phyloP scores from a whole-genome alignment of 164 flowering plant species.

The Sextonia rubra region DNA sequence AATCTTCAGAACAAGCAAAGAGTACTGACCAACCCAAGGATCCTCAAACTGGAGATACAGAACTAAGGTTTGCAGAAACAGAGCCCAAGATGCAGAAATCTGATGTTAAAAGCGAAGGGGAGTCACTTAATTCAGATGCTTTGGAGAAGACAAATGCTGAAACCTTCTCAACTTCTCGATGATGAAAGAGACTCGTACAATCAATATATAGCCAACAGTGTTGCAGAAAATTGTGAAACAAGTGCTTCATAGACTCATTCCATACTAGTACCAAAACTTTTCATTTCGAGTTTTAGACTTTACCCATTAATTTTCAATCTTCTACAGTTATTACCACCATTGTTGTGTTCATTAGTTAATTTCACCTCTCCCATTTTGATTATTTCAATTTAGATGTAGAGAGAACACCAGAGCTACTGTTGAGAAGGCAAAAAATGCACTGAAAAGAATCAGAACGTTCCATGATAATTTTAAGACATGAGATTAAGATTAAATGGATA shows the following conservation, averaged over 20 bases:
- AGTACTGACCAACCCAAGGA: neutral
- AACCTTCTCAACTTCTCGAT: constrained; percentile 8
- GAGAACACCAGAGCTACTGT: neutral
- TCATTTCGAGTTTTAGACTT: neutral
- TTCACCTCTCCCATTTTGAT: neutral
- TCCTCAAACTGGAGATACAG: neutral
- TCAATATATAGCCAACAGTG: neutral
- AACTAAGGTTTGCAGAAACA: constrained; percentile 6
- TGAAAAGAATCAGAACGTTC: neutral
- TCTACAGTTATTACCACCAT: neutral
- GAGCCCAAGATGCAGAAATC: neutral
- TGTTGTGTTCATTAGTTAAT: neutral
- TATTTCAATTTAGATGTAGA: neutral
- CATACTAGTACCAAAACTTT: neutral
- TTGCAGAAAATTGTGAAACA: neutral
- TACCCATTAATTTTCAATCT: neutral
- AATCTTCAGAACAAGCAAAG: neutral
- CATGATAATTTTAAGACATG: neutral
- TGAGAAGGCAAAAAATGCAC: neutral
- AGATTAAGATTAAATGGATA: neutral
- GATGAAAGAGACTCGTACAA: neutral
- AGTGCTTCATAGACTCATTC: neutral
- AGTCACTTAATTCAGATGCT: neutral
- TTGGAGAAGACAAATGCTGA: constrained; percentile 2
- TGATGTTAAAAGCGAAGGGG: neutral